Evolutionary conservation across 2,329 filamentous ascomycete genomes (phyloP), one percentile per base, ranked within the genome.

Genomic region (Aspergillus brasiliensis): DNA sequence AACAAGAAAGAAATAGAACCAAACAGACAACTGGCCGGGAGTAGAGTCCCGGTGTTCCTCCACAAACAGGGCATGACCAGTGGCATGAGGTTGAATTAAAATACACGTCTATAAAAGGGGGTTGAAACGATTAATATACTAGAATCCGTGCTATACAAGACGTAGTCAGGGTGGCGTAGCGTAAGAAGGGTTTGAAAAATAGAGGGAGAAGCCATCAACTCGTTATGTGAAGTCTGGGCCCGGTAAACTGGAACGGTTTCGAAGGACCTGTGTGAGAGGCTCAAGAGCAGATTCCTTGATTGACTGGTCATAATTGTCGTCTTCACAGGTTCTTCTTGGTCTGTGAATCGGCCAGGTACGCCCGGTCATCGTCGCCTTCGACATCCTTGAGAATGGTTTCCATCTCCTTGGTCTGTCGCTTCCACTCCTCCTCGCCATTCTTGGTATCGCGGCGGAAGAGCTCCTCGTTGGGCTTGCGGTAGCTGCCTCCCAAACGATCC

Each of bases 401-500:
- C 82, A 92, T 91, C 74, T 90, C 89, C 73, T 85, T 82, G 62
- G 83, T 82, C 80, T 97, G 92, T 71, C 86, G 85, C 71, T 88
- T 84, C 91, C 92, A 96, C 74, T 92, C 89, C 62, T 83, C 83
- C 70, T 90, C 80, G 64, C 86, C 90, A 90, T 95, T 93, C 83
- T 96, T 97, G 69, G 86, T 87, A 75, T 95, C 90, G 74, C 88
- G 89, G 69, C 88, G 80, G 81, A 97, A 97, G 67, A 97, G 84
- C 78, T 92, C 91, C 58, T 88, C 85, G 68, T 95, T 94, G 19
- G 93, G 93, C 81, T 89, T 87, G 69, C 91, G 84, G 81, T 97
- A 97, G 73, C 90, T 96, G 60, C 90, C 90, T 57, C 91, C 91
- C 19, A 97, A 78, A 56, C 93, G 88, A 76, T 97, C 93, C 90